Evolutionary conservation across 805 yeast species (phyloP).

Genomic region (Metschnikowia chrysomelidarum): DNA sequence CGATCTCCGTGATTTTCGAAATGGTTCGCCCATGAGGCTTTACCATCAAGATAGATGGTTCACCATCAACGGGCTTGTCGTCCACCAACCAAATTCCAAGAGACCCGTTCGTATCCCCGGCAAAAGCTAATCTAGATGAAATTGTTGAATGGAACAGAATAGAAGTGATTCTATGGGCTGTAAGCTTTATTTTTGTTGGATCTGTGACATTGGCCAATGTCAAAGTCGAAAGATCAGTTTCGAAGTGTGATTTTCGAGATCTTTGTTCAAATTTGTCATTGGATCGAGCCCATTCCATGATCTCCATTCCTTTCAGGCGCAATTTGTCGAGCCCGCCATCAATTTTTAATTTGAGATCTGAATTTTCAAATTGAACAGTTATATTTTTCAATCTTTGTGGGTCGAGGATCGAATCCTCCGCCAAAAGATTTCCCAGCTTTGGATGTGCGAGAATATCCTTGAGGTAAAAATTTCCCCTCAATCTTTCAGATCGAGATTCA

Average conservation of each 20-base stretch:
- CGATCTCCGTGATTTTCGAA: conserved; percentile 57
- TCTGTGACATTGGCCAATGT: too few relatives aligned
- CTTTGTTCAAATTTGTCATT: too few relatives aligned
- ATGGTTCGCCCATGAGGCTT: conserved; percentile 76
- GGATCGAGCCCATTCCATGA: too few relatives aligned
- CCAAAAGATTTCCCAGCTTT: conserved; percentile 34
- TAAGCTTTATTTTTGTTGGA: conserved; percentile 41
- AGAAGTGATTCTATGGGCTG: conserved; percentile 70
- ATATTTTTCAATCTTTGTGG: too few relatives aligned
- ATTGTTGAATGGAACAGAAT: conserved; percentile 74
- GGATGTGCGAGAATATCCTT: conserved; percentile 53
- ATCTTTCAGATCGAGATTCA: conserved; percentile 50
- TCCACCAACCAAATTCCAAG: conserved; percentile 87
- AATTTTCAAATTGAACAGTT: background rate
- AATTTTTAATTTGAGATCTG: too few relatives aligned
- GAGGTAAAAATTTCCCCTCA: conserved; percentile 64
- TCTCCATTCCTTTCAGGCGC: too few relatives aligned
- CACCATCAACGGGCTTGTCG: conserved; percentile 35
- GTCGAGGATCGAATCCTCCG: conserved; percentile 23
- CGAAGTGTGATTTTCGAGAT: too few relatives aligned
- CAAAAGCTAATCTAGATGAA: conserved; percentile 62
- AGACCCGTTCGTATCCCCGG: conserved; percentile 88
- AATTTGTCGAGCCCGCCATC: too few relatives aligned
- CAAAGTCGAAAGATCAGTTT: too few relatives aligned
- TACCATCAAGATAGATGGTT: conserved; percentile 58